Evolutionary conservation across 2,329 filamentous ascomycete species (phyloP), one percentile per base, ranked within the genome.

Genomic region (Saccharata proteae): DNA sequence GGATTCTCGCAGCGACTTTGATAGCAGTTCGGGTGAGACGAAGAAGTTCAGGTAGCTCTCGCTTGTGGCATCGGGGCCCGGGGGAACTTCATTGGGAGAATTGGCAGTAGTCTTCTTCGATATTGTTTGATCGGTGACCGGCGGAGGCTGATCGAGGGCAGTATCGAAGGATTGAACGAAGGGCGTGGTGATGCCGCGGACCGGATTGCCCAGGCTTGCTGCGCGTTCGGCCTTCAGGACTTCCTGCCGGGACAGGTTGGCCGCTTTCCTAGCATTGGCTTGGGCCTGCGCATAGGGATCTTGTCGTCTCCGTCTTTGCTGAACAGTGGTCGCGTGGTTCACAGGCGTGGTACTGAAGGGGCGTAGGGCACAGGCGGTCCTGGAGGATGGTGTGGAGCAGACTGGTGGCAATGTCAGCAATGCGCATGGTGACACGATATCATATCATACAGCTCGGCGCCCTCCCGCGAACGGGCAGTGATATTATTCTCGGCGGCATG

Each of bases 271-370:
- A 52, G 85, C 82, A 47, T 80, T 73, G 18, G 82, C 77, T 57
- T 92, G 83, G 3, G 79, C 79, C 57, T 80, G 72, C 37, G 77
- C 68, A 52, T 92, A 94, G 1, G 85, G 85, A 46, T 96, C 84
- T 49, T 74, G 71, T 51, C 79, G 75, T 37, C 70, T 71, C 40
- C 71, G 67, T 38, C 71, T 69, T 71, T 71, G 42, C 18, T 29
- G 25, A 26, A 47, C 48, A 1, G 49, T 51, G 31, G 57, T 56
- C 36, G 80, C 71, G 42, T 73, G 66, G 30, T 61, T 59, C 22
- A 74, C 72, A 43, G 71, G 73, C 29, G 80, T 77, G 39, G 72
- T 71, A 43, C 82, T 74, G 43, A 68, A 65, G 32, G 56, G 45
- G 35, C 61, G 59, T 51, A 77, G 51, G 45, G 74, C 66, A 46